These are phyloP conservation scores for Lasiosphaeria hispida DNA, from an alignment of 495 filamentous ascomycete species.

Conservation along the genomic window DNA sequence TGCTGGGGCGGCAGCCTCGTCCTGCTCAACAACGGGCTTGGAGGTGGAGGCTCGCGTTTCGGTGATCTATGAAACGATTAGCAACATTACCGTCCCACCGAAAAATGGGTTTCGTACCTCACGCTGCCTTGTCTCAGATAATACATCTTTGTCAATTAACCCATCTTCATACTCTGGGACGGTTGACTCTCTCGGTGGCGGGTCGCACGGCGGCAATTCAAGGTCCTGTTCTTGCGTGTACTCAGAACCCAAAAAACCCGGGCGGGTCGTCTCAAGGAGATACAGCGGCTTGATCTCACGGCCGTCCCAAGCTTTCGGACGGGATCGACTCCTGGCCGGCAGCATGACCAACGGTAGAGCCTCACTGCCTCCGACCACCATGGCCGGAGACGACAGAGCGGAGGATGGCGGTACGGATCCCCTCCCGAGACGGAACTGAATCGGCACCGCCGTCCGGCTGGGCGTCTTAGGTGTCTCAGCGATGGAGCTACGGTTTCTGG, in stretches of 20 bases:
- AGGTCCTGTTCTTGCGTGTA: conserved; percentile 7
- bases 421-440: conserved; percentile 46
- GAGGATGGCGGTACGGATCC: conserved; percentile 46
- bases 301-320: conserved; percentile 52
- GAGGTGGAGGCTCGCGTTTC: too few species aligned
- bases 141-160: conserved; percentile 16
- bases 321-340: conserved; percentile 30
- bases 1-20: conserved; percentile 4
- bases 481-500: conserved; percentile 35
- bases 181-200: conserved; percentile 31
- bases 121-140: conserved; percentile 1
- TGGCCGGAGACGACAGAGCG: conserved; percentile 35
- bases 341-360: conserved; percentile 25
- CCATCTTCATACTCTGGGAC: conserved; percentile 18
- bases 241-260: conserved; percentile 9
- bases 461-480: conserved; percentile 47
- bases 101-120: too few species aligned
- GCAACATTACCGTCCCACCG: too few species aligned
- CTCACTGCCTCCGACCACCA: conserved; percentile 34
- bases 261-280: conserved; percentile 45
- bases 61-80: too few species aligned
- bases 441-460: conserved; percentile 52
- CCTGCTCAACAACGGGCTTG: conserved; percentile 3
- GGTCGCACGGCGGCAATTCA: conserved; percentile 35
- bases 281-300: conserved; percentile 50